Conservation (phyloP, 2,329 filamentous ascomycete genomes). For the Talaromyces sp. region DNA sequence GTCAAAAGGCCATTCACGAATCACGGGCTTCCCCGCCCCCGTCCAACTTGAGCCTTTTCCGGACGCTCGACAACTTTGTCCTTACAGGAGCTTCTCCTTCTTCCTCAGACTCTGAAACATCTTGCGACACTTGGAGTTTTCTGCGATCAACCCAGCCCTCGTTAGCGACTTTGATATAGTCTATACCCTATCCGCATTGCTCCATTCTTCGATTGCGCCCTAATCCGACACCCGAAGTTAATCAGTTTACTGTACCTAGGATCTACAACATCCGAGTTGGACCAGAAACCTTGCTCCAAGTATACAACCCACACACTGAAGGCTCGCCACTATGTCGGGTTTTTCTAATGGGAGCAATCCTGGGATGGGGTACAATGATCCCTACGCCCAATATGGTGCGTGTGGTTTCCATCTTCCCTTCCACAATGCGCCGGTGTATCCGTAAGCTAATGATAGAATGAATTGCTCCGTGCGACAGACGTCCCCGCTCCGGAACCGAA, state of each 20-base stretch:
- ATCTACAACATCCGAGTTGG: not conserved
- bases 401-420: not conserved
- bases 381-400: slow-evolving; percentile 8
- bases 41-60: not conserved
- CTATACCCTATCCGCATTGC: not conserved
- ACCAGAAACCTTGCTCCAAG: not conserved
- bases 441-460: not conserved
- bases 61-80: not conserved
- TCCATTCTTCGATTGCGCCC: not conserved
- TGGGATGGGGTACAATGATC: slow-evolving; percentile 6
- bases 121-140: not conserved
- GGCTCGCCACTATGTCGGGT: slow-evolving; percentile 3
- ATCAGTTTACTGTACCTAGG: not conserved
- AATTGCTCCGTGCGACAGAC: not conserved
- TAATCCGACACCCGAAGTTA: not conserved
- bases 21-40: slow-evolving; percentile 5
- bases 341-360: not conserved
- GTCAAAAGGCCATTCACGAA: not conserved
- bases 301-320: not conserved
- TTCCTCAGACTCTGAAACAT: not conserved
- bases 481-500: slow-evolving; percentile 6
- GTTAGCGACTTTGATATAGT: not conserved
- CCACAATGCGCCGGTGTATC: not conserved
- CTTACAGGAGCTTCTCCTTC: not conserved
- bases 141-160: not conserved